Evolutionary conservation across 305 asterid species (phyloP).

Genomic region (Petunia hybrid): DNA sequence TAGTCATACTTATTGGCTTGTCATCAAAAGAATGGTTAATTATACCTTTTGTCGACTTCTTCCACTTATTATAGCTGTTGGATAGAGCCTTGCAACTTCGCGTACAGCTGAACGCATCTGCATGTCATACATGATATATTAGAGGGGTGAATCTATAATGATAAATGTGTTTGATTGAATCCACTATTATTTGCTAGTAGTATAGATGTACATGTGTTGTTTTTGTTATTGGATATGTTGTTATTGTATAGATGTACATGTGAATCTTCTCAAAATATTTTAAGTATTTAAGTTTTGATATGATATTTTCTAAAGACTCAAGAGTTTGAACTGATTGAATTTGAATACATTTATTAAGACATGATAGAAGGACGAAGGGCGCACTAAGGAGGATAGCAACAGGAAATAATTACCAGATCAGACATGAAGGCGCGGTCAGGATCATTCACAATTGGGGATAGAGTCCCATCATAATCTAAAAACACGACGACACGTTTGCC

Average conservation of each 20-base stretch:
- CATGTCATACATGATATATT: conserved; percentile 12
- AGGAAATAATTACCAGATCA: conserved; percentile 52
- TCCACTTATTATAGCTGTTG: conserved; percentile 89
- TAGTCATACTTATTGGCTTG: background rate
- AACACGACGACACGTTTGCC: conserved; percentile 77
- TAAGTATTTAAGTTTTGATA: too few relatives aligned
- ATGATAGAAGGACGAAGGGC: too few relatives aligned
- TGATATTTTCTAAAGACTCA: too few relatives aligned
- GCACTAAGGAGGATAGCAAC: background rate
- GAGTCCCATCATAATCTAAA: conserved; percentile 86
- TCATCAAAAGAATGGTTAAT: background rate
- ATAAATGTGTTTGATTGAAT: too few relatives aligned
- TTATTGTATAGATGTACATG: too few relatives aligned
- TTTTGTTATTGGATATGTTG: too few relatives aligned
- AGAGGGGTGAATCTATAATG: too few relatives aligned
- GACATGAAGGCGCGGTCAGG: conserved; percentile 91
- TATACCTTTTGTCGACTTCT: conserved; percentile 82
- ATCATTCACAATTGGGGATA: conserved; percentile 81
- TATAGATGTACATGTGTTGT: too few relatives aligned
- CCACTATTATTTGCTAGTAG: too few relatives aligned
- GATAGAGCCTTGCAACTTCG: conserved; percentile 69
- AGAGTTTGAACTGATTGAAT: background rate
- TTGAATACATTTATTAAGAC: background rate
- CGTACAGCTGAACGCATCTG: conserved; percentile 82
- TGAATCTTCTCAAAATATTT: too few relatives aligned